Base-by-base conservation (phyloP, 2,329 filamentous ascomycete species). In the Gaeumannomyces sp. region DNA sequence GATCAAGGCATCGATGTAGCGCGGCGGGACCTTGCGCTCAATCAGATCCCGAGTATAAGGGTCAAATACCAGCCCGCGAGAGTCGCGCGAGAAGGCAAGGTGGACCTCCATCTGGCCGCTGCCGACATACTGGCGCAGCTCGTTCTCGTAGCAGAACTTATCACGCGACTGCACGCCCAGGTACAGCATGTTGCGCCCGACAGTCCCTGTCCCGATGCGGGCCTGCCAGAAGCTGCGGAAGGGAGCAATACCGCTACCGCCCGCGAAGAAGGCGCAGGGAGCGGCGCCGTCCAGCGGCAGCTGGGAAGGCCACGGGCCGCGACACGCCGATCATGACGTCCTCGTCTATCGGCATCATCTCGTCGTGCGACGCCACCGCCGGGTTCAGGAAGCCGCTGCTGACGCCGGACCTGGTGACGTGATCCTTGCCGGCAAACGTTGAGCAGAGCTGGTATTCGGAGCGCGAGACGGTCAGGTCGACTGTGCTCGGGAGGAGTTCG, bases 321-420 rank as follows among this genome's bases (percentile, higher is more conserved):
- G 82, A 84, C 0, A 85, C 77, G 1, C 82, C 82, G n/a, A 85
- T 73, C 1, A 84, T 72, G 1, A 85, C 68, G 53, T 82, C 79
- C 25, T 84, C 80, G 25, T 79, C 79, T 4, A 73, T 72, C 59
- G 74, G 71, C 64, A 76, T 75, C 25, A 78, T 72, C 35, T 77
- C 76, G 1, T 80, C 78, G 38, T 70, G 70, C 19, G 73, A 74
- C 2, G 72, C 70, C 1, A 79, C 72, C n/a, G 71, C 72, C 0
- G 82, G 82, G 64, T 85, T 85, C n/a, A 85, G 74, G 69, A 84
- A 84, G 6, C 81, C 80, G 64, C 82, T 84, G 22, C 79, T 79
- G 0, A 85, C 81, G 13, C 82, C 82, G 7, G 78, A 75, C 2
- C 80, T 76, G 1, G 69, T 68, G 22, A 76, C 64, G 0, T 73